A percentile compares a stretch with the other conserved stretches of the same genome.
phyloP scores from a whole-genome alignment of 768 basidiomycete genomes.

The Auricularia cornea region DNA sequence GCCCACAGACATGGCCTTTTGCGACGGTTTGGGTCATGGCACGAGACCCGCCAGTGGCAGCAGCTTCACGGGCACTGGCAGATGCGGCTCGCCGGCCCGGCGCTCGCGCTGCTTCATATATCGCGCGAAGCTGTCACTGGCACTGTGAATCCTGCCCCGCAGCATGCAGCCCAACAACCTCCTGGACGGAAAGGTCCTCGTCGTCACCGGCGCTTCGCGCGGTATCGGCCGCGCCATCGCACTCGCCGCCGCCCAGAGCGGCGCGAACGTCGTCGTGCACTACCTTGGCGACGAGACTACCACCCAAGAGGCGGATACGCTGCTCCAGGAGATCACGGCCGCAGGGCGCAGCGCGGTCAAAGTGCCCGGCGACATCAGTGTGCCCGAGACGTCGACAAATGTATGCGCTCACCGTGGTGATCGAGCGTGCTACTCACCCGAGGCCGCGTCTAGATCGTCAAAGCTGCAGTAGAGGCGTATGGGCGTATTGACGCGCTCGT shows the following conservation, averaged over 20 bases:
- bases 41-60: too few relatives aligned
- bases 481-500: slow-evolving; percentile 48
- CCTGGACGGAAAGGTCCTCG: slow-evolving; percentile 44
- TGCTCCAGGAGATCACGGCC: slow-evolving; percentile 40
- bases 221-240: slow-evolving; percentile 70
- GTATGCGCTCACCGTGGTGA: slow-evolving; percentile 23
- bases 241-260: slow-evolving; percentile 54
- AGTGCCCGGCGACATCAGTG: slow-evolving; percentile 60
- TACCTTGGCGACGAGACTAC: slow-evolving; percentile 55
- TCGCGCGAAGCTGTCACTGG: too few relatives aligned
- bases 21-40: too few relatives aligned
- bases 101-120: neutral
- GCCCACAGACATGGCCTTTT: too few relatives aligned
- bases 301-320: slow-evolving; percentile 36
- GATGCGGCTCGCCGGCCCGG: too few relatives aligned
- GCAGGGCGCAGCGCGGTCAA: slow-evolving; percentile 32
- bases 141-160: neutral
- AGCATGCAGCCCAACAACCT: slow-evolving; percentile 4
- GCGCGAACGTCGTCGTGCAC: slow-evolving; percentile 59
- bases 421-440: neutral
- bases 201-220: slow-evolving; percentile 65
- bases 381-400: slow-evolving; percentile 45
- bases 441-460: slow-evolving; percentile 43
- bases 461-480: slow-evolving; percentile 49
- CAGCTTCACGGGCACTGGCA: too few relatives aligned